phyloP scores from a whole-genome alignment of 2,329 filamentous ascomycete genomes.

The Bertia moriformis region DNA sequence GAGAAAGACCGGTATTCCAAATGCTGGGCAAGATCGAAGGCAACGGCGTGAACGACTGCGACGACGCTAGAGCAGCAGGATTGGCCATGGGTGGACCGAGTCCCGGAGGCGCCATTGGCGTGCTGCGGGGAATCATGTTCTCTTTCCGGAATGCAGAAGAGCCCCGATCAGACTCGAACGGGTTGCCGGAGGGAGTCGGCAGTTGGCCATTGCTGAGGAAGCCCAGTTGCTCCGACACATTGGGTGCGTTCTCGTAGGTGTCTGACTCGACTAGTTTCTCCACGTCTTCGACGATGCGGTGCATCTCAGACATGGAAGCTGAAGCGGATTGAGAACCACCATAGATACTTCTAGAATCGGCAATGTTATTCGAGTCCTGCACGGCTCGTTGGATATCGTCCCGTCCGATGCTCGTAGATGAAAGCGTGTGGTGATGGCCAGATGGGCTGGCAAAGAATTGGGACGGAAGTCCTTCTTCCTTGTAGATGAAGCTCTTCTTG shows the following conservation, averaged over 20 bases:
- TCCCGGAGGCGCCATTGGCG: constrained; percentile 16
- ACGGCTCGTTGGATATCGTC: neutral
- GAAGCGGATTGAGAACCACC: constrained; percentile 28
- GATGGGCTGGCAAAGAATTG: constrained; percentile 22
- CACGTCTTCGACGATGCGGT: constrained; percentile 20
- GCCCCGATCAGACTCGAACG: neutral
- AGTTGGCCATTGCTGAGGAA: constrained; percentile 10
- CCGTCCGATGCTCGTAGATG: constrained; percentile 9
- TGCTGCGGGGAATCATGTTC: neutral
- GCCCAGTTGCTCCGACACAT: constrained; percentile 10
- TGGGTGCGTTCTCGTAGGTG: constrained; percentile 17
- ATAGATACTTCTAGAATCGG: constrained; percentile 1
- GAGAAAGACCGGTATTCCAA: neutral
- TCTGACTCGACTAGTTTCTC: constrained; percentile 21
- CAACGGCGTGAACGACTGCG: constrained; percentile 15
- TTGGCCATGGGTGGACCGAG: constrained; percentile 11
- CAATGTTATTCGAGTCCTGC: neutral
- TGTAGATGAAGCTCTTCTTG: constrained; percentile 28
- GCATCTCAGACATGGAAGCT: constrained; percentile 19
- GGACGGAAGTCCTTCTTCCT: constrained; percentile 30
- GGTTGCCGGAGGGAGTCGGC: constrained; percentile 8
- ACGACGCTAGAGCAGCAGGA: constrained; percentile 7
- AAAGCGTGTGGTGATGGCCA: constrained; percentile 21
- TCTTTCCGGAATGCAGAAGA: neutral
- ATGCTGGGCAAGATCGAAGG: constrained; percentile 5